A percentile compares a stretch with the other conserved stretches of the same genome.
Evolutionary conservation across 257 asterid genomes (phyloP).

Genomic region (Penstemon barbatus): DNA sequence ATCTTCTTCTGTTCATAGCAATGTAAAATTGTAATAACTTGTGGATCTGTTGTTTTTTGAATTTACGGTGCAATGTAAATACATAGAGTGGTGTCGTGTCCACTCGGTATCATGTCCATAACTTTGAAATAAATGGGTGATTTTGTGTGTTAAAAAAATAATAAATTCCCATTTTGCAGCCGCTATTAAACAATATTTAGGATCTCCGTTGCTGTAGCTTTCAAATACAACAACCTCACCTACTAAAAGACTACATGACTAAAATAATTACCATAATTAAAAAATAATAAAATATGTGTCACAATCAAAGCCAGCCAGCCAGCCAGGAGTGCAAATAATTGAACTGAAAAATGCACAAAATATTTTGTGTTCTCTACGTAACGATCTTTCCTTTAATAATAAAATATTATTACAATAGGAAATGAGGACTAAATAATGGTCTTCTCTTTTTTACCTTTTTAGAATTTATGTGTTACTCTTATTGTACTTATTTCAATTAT

Average conservation of each 20-base stretch:
- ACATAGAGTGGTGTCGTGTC: too few relatives aligned
- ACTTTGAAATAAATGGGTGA: too few relatives aligned
- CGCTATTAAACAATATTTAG: constrained; percentile 36
- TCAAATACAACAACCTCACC: constrained; percentile 44
- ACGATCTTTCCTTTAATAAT: constrained; percentile 28
- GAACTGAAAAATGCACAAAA: constrained; percentile 36
- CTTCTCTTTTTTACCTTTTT: constrained; percentile 27
- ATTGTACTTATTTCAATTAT: constrained; percentile 34
- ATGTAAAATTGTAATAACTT: too few relatives aligned
- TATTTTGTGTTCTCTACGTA: constrained; percentile 35
- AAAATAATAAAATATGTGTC: constrained; percentile 36
- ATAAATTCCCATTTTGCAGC: constrained; percentile 36
- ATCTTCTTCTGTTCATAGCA: too few relatives aligned
- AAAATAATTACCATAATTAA: constrained; percentile 11
- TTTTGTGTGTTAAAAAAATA: too few relatives aligned
- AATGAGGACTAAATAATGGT: constrained; percentile 37
- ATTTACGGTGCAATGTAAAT: too few relatives aligned
- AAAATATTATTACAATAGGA: background rate
- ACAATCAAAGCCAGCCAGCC: constrained; percentile 46
- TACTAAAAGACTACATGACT: constrained; percentile 30
- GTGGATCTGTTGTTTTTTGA: too few relatives aligned
- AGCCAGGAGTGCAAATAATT: constrained; percentile 47
- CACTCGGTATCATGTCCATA: too few relatives aligned
- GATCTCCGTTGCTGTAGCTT: constrained; percentile 52
- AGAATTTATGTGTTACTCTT: constrained; percentile 25